Evolutionary conservation across 148 eudicot species (phyloP).

Genomic region (Gaultheria prostrata): DNA sequence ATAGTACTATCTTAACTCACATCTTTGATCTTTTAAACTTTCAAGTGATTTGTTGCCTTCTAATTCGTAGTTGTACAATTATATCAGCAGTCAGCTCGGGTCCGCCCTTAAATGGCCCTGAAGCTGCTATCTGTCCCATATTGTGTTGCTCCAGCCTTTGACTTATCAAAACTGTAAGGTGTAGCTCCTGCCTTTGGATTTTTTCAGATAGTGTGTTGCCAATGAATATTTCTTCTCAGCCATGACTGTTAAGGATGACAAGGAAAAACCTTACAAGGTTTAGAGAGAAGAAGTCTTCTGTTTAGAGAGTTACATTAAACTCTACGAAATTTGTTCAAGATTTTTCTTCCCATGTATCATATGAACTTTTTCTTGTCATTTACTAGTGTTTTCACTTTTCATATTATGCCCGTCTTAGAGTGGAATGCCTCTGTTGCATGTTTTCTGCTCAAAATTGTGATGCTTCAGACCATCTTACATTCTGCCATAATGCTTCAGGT

Average conservation of each 20-base stretch:
- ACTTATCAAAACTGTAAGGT: neutral
- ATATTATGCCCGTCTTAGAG: neutral
- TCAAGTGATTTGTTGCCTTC: neutral
- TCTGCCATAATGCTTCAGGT: constrained; percentile 45
- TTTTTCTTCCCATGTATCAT: neutral
- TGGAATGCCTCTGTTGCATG: neutral
- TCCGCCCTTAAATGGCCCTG: neutral
- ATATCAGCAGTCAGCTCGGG: neutral
- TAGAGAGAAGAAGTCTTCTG: neutral
- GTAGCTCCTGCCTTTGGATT: too few relatives aligned
- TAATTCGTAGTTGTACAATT: neutral
- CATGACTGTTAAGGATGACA: neutral
- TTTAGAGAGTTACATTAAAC: neutral
- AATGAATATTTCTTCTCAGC: neutral
- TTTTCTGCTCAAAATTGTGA: neutral
- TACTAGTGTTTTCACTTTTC: neutral
- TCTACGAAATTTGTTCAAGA: neutral
- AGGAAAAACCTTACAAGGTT: neutral
- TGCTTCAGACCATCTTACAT: constrained; percentile 6
- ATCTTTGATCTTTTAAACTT: neutral
- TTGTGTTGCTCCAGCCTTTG: neutral
- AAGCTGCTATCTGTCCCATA: neutral
- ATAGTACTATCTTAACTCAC: neutral
- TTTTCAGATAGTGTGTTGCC: neutral
- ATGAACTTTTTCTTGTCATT: neutral